Conservation (phyloP, 2,329 filamentous ascomycete species). For the Fusarium neocosmosporiellum region DNA sequence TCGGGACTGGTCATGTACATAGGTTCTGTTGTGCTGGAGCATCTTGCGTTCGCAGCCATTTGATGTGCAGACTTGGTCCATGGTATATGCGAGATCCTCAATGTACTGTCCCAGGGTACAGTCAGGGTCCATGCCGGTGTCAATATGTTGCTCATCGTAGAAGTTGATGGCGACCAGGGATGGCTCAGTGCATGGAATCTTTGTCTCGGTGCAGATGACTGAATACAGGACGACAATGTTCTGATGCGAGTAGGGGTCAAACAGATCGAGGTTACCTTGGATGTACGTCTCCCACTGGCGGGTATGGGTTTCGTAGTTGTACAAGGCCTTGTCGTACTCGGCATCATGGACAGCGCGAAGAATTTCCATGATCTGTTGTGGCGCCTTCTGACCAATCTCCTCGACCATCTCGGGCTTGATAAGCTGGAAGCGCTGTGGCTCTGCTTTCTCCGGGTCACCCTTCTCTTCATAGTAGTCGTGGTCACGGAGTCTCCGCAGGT, state of each 20-base stretch:
- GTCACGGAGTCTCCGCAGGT: slow-evolving; percentile 85
- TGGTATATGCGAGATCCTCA: slow-evolving; percentile 84
- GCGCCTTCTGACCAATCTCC: slow-evolving; percentile 80
- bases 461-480: slow-evolving; percentile 72
- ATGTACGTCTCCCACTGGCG: slow-evolving; percentile 97
- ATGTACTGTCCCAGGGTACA: slow-evolving; percentile 96
- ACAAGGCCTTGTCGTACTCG: slow-evolving; percentile 93
- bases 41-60: slow-evolving; percentile 90
- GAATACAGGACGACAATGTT: slow-evolving; percentile 96
- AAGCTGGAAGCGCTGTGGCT: slow-evolving; percentile 82
- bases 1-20: slow-evolving; percentile 95
- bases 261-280: slow-evolving; percentile 86
- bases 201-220: slow-evolving; percentile 91
- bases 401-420: slow-evolving; percentile 98
- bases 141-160: slow-evolving; percentile 90
- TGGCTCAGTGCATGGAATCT: slow-evolving; percentile 91
- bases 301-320: slow-evolving; percentile 94
- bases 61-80: slow-evolving; percentile 80
- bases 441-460: slow-evolving; percentile 69
- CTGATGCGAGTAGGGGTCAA: slow-evolving; percentile 95
- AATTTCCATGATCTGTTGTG: slow-evolving; percentile 90
- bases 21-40: slow-evolving; percentile 93
- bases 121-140: slow-evolving; percentile 79
- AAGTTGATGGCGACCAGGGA: slow-evolving; percentile 91
- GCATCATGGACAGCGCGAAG: slow-evolving; percentile 95